These are phyloP conservation scores for Diaporthe capsici DNA, from an alignment of 2,329 filamentous ascomycete genomes.

Conservation along the genomic window DNA sequence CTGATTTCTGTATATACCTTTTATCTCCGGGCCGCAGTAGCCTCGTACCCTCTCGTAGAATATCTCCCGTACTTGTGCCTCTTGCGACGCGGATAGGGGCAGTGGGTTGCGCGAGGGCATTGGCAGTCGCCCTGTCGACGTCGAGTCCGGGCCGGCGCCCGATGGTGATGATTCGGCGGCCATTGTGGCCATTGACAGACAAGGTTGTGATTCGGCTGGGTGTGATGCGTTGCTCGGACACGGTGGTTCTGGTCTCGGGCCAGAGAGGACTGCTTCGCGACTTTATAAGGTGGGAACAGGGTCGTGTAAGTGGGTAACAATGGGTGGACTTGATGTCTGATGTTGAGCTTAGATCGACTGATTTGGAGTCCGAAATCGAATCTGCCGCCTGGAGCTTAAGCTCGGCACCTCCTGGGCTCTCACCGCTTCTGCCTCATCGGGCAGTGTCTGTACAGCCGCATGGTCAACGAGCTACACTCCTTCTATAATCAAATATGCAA, in stretches of 20 bases:
- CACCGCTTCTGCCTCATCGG: conserved; percentile 35
- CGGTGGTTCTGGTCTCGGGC: not conserved
- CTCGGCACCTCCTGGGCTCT: conserved; percentile 31
- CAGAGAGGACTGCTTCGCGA: not conserved
- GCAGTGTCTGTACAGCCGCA: not conserved
- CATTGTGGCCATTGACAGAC: conserved; percentile 56
- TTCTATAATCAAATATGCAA: not conserved
- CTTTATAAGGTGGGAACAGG: not conserved
- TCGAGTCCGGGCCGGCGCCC: conserved; percentile 46
- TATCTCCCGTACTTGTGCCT: conserved; percentile 84
- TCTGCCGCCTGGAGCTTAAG: conserved; percentile 37
- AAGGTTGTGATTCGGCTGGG: not conserved
- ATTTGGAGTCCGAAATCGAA: conserved; percentile 33
- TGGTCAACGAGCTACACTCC: not conserved
- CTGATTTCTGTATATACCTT: conserved; percentile 65
- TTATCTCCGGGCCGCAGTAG: conserved; percentile 83
- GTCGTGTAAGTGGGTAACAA: conserved; percentile 2
- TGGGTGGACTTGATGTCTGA: conserved; percentile 16
- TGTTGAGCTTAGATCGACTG: conserved; percentile 29
- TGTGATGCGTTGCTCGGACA: not conserved
- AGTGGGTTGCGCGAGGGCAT: conserved; percentile 82
- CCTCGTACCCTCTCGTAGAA: conserved; percentile 85
- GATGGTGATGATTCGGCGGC: conserved; percentile 52
- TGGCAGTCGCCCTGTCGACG: conserved; percentile 48
- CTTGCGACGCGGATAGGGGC: conserved; percentile 85